Percentiles rank a stretch among this genome's conserved stretches.
Evolutionary conservation across 208 protist species (phyloP).

Genomic region (Acanthamoeba lugdunensis): DNA sequence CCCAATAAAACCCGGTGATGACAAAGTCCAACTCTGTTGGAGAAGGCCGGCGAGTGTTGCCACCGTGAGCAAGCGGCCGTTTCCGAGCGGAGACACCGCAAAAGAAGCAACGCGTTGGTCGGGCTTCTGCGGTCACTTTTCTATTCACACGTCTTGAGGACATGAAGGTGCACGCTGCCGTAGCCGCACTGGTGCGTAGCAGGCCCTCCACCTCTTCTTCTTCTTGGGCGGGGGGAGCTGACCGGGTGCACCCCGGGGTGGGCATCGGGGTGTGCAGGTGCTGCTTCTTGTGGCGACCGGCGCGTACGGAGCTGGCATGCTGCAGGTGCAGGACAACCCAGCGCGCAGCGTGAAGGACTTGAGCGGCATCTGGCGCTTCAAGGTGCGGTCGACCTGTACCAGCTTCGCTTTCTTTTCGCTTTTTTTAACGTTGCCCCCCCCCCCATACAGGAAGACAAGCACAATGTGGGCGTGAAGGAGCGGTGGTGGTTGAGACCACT

Average conservation of each 20-base stretch:
- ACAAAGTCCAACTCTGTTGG: too few species aligned
- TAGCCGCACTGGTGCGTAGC: not conserved
- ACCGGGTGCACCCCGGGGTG: too few species aligned
- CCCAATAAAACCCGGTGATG: not conserved
- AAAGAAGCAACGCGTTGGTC: too few species aligned
- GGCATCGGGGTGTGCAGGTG: not conserved
- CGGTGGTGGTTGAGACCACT: conserved; percentile 6
- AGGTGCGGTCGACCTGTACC: not conserved
- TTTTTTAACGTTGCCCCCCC: not conserved
- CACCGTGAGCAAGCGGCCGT: too few species aligned
- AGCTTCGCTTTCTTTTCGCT: not conserved
- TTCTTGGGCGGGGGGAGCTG: too few species aligned
- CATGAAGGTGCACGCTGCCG: not conserved
- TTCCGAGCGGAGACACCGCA: too few species aligned
- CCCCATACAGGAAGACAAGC: not conserved
- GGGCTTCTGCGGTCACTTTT: too few species aligned
- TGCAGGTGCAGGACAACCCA: conserved; percentile 34
- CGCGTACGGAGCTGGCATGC: not conserved
- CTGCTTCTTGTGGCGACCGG: not conserved
- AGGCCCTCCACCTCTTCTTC: too few species aligned
- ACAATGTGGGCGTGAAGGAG: not conserved
- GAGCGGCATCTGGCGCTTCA: conserved; percentile 52
- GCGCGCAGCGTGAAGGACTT: conserved; percentile 31
- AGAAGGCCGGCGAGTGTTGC: too few species aligned
- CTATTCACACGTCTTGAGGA: not conserved